These are phyloP conservation scores for Mucor circinelloides DNA, from an alignment of 371 early-diverging fungal species.

Conservation along the genomic window DNA sequence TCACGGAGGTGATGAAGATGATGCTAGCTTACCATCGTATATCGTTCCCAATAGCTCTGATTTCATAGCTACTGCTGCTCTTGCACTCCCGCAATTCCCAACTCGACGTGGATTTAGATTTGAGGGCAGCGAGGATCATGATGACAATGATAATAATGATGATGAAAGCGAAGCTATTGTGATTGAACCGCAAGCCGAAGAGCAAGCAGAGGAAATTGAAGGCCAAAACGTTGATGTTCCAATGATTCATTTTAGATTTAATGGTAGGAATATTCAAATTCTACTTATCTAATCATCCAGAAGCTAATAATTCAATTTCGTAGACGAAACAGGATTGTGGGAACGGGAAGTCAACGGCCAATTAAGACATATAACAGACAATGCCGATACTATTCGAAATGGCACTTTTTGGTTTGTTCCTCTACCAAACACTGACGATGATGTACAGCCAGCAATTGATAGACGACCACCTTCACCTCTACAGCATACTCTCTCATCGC, in stretches of 20 bases:
- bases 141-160: not conserved
- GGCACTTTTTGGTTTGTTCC: constrained; percentile 15
- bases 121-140: not conserved
- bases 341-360: constrained; percentile 3
- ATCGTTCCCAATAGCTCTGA: not conserved
- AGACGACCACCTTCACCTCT: constrained; percentile 22
- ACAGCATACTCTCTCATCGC: not conserved
- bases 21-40: not conserved
- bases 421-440: not conserved
- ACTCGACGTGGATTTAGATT: not conserved
- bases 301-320: not conserved
- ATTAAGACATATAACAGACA: constrained; percentile 1
- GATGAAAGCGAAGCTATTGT: not conserved
- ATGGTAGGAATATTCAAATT: not conserved
- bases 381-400: not conserved
- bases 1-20: not conserved
- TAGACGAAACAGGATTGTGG: constrained; percentile 16
- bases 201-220: constrained; percentile 16
- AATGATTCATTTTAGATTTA: constrained; percentile 11
- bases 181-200: not conserved
- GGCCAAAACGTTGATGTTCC: not conserved
- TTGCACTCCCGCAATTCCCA: not conserved
- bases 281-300: not conserved
- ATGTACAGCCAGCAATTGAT: not conserved
- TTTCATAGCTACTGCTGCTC: not conserved